Evolutionary conservation across 2,329 filamentous ascomycete genomes (phyloP).

Genomic region (Thelonectria rubi): DNA sequence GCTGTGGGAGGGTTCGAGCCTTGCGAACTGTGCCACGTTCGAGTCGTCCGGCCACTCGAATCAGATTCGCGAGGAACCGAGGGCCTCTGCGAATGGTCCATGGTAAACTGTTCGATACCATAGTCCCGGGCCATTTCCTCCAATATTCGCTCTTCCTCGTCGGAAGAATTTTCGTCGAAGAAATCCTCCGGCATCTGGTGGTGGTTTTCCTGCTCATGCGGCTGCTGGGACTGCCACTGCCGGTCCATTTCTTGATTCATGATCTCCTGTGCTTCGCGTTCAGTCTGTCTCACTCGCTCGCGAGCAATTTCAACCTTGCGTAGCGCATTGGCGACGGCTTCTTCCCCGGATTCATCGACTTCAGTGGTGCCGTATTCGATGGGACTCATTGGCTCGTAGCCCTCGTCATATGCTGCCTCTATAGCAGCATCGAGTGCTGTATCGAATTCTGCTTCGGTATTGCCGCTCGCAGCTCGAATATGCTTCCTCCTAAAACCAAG

Average conservation of each 20-base stretch:
- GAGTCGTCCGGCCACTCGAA: slow-evolving; percentile 79
- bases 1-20: slow-evolving; percentile 69
- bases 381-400: slow-evolving; percentile 76
- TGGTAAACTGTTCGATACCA: slow-evolving; percentile 83
- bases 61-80: slow-evolving; percentile 80
- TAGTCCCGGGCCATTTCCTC: slow-evolving; percentile 91
- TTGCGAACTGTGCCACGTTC: slow-evolving; percentile 83
- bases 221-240: slow-evolving; percentile 48
- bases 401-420: slow-evolving; percentile 94
- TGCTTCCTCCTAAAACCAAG: slow-evolving; percentile 74
- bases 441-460: slow-evolving; percentile 90
- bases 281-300: slow-evolving; percentile 77
- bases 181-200: slow-evolving; percentile 59
- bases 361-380: slow-evolving; percentile 50
- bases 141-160: slow-evolving; percentile 79
- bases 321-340: slow-evolving; percentile 64
- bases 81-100: slow-evolving; percentile 60
- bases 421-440: slow-evolving; percentile 94
- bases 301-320: slow-evolving; percentile 79
- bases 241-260: slow-evolving; percentile 54
- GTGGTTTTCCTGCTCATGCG: slow-evolving; percentile 37
- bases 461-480: slow-evolving; percentile 72
- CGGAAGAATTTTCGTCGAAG: slow-evolving; percentile 70
- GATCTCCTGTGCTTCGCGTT: slow-evolving; percentile 66
- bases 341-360: slow-evolving; percentile 51